Conservation (phyloP, 306 rosid genomes). For the Quercus cerris region DNA sequence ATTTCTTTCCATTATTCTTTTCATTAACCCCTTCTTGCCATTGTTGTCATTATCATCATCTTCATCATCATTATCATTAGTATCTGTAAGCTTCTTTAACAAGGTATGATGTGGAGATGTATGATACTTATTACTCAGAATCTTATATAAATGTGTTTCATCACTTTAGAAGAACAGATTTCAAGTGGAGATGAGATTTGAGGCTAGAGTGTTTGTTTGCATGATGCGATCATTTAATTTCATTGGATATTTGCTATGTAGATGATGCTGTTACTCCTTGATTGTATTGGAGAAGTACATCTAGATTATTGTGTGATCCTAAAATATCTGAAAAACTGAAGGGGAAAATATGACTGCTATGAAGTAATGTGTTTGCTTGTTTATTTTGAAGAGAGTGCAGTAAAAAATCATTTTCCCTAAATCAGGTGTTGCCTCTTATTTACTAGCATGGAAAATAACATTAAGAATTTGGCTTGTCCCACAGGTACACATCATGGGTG, state of each 20-base stretch:
- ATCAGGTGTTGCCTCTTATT: not conserved
- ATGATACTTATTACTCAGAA: not conserved
- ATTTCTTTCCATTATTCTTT: not conserved
- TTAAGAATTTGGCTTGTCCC: not conserved
- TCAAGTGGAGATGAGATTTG: not conserved
- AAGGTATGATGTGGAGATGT: slow-evolving; percentile 5
- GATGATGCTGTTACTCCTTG: not conserved
- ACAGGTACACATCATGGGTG: not conserved
- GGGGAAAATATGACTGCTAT: not conserved
- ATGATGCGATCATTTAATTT: not conserved
- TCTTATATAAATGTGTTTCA: not conserved
- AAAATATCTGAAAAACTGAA: not conserved
- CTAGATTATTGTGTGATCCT: not conserved
- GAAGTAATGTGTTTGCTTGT: not conserved
- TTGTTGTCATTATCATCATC: not conserved
- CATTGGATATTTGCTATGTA: not conserved
- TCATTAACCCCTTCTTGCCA: not conserved
- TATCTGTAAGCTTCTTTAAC: not conserved
- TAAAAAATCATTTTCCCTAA: not conserved
- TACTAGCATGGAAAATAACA: not conserved
- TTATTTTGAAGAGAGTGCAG: not conserved
- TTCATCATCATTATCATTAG: not conserved
- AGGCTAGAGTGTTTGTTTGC: not conserved
- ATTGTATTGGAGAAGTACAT: not conserved
- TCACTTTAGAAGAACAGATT: not conserved